These are phyloP conservation scores for Xerocomellus amylosporus DNA, from an alignment of 768 basidiomycete genomes.

Conservation along the genomic window DNA sequence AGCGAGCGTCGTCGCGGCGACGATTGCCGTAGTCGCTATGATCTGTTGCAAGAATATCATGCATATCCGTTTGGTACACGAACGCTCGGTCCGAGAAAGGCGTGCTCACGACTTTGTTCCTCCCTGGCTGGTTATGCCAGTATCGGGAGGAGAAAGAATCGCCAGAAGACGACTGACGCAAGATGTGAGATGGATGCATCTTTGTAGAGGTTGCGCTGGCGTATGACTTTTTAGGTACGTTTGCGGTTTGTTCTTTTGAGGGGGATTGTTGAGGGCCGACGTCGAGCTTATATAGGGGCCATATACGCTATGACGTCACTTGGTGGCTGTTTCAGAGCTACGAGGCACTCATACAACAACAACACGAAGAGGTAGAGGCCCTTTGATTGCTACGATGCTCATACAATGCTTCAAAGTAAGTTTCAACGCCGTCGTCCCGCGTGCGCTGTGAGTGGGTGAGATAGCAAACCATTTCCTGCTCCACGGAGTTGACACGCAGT, in stretches of 20 bases:
- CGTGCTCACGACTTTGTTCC: conserved; percentile 32
- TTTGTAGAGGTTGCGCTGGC: not conserved
- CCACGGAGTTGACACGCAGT: no score
- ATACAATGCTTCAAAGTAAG: no score
- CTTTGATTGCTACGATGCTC: no score
- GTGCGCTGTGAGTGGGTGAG: no score
- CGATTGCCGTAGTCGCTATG: conserved; percentile 27
- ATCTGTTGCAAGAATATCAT: conserved; percentile 17
- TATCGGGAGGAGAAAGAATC: conserved; percentile 30
- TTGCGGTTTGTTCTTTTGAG: not conserved
- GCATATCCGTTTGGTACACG: no score
- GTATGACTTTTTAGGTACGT: not conserved
- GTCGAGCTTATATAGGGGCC: conserved; percentile 21
- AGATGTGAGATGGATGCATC: conserved; percentile 27
- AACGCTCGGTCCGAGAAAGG: no score
- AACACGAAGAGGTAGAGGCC: no score
- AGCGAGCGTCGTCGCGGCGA: conserved; percentile 31
- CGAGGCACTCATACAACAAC: no score
- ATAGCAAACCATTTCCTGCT: no score
- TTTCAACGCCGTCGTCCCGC: no score
- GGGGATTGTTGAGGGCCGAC: conserved; percentile 18
- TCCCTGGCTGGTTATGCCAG: conserved; percentile 33
- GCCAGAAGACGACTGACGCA: conserved; percentile 23
- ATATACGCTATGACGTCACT: conserved; percentile 28
- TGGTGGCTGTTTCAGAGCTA: not conserved